Base-by-base conservation (phyloP, 2,329 filamentous ascomycete species). In the Fusarium poae region DNA sequence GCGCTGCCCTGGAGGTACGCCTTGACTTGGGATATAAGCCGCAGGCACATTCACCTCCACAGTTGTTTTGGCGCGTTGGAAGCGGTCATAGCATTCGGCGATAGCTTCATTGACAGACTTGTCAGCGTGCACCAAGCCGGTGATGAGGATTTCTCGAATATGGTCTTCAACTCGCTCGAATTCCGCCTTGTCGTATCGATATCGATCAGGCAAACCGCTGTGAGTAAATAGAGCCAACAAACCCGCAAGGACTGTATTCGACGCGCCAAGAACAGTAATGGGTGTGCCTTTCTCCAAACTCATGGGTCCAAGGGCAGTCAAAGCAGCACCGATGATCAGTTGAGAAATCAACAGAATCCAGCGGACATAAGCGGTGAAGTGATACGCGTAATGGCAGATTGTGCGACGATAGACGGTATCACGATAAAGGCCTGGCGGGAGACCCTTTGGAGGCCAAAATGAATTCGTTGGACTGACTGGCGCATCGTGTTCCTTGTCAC, bases 171-270 rank as follows among this genome's bases (percentile, higher is more conserved):
- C 77, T 39, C 81, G 79, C 53, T 79, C 78, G 69, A 85, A 86
- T 70, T 86, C 83, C 29, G 81, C 79, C 67, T 81, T 81, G 70
- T 86, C 80, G 50, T 81, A 81, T 29, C 84, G 79, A 66, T 86
- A 86, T 10, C 84, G 77, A 62, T 86, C 83, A 4, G 85, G 84
- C 20, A 87, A 72, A 2, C 85, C 85, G 61, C 83, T 86, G 71
- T 86, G 86, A 74, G 86, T 84, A 59, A 87, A 69, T 18, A 86
- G 76, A 4, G 83, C 85, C 6, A 87, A 77, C 9, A 86, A 70
- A 3, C 85, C 85, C 10, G 85, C 82, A 40, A 82, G 78, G 56
- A 84, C 74, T 1, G 85, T 87, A 72, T 86, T 86, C 59, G 80
- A 69, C 8, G 82, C 84, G 2, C 82, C 84, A 10, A 86, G 79